Percentiles rank a stretch among this genome's conserved stretches.
Conservation (phyloP, 1,284 basidiomycete species). For the Microbotryum silenes-acaulis region DNA sequence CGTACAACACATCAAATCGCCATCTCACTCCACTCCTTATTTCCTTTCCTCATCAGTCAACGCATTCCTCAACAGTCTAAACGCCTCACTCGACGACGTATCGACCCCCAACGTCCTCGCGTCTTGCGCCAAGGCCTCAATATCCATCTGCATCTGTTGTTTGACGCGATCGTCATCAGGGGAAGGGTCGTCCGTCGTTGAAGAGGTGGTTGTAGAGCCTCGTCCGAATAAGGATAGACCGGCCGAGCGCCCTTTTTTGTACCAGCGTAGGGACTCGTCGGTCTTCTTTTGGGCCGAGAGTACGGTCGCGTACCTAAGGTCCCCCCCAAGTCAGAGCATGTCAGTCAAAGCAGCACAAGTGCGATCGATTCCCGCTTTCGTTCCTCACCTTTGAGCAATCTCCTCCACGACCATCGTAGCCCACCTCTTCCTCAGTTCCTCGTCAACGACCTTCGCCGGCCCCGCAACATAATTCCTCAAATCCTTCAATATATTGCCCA, state of each 20-base stretch:
- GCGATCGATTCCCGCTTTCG: background rate
- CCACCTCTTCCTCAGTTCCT: slow-evolving; percentile 53
- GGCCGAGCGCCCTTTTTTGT: slow-evolving; percentile 72
- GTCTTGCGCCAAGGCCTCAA: slow-evolving; percentile 70
- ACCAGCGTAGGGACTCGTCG: slow-evolving; percentile 71
- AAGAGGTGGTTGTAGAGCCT: slow-evolving; percentile 5
- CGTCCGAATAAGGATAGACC: slow-evolving; percentile 61
- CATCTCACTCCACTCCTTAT: background rate
- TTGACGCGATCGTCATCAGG: slow-evolving; percentile 53
- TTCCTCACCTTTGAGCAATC: slow-evolving; percentile 57
- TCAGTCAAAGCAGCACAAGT: no score
- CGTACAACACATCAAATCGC: no score
- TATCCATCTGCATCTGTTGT: slow-evolving; percentile 76
- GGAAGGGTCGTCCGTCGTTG: slow-evolving; percentile 56
- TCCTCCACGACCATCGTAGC: slow-evolving; percentile 62
- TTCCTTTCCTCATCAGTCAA: slow-evolving; percentile 18
- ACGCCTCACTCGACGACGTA: slow-evolving; percentile 52
- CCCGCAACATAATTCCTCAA: slow-evolving; percentile 62
- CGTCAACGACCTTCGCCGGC: slow-evolving; percentile 51
- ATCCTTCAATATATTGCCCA: slow-evolving; percentile 69
- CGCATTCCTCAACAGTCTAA: slow-evolving; percentile 45
- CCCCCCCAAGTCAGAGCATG: no score
- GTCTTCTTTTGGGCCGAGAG: slow-evolving; percentile 78
- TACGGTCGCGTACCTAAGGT: slow-evolving; percentile 47
- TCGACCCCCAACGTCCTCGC: slow-evolving; percentile 61